Percentiles rank a stretch among this genome's conserved stretches.
Conservation (phyloP, 1,284 basidiomycete genomes). For the Tilletia walkeri region DNA sequence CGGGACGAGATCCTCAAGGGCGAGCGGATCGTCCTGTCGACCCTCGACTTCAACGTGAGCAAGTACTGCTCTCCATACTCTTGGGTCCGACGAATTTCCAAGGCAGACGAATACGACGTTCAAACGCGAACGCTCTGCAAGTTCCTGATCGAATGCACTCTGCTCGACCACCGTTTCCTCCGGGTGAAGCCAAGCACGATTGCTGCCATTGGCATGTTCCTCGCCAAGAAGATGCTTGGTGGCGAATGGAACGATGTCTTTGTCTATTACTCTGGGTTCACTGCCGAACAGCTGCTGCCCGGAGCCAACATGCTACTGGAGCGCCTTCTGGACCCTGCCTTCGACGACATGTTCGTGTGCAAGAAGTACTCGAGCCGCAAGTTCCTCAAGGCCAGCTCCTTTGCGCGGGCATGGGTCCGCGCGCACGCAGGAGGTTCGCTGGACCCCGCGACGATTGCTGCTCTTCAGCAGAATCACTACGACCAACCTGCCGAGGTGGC, state of each 20-base stretch:
- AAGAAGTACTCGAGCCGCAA: constrained; percentile 96
- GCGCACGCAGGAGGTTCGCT: constrained; percentile 5
- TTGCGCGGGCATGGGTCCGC: constrained; percentile 59
- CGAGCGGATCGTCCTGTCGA: constrained; percentile 79
- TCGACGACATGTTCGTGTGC: constrained; percentile 82
- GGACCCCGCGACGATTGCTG: constrained; percentile 16
- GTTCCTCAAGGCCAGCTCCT: constrained; percentile 72
- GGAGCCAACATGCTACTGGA: constrained; percentile 82
- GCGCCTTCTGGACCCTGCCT: constrained; percentile 75
- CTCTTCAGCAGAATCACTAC: background rate
- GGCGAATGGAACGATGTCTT: constrained; percentile 70
- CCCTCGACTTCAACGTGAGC: constrained; percentile 90
- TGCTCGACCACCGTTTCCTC: constrained; percentile 90
- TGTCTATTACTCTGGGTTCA: constrained; percentile 88
- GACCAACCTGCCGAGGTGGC: too few species aligned
- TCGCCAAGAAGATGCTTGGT: constrained; percentile 54
- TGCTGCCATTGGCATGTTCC: constrained; percentile 93
- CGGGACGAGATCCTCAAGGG: constrained; percentile 90
- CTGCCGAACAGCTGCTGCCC: constrained; percentile 80
- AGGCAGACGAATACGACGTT: constrained; percentile 95
- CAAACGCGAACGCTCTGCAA: constrained; percentile 90
- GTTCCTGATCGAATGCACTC: constrained; percentile 93
- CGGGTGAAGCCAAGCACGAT: constrained; percentile 88
- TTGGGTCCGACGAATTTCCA: constrained; percentile 95
- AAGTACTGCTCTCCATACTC: constrained; percentile 98